Evolutionary conservation across 371 early-diverging fungal species (phyloP).

Genomic region (Zychaea mexicana): DNA sequence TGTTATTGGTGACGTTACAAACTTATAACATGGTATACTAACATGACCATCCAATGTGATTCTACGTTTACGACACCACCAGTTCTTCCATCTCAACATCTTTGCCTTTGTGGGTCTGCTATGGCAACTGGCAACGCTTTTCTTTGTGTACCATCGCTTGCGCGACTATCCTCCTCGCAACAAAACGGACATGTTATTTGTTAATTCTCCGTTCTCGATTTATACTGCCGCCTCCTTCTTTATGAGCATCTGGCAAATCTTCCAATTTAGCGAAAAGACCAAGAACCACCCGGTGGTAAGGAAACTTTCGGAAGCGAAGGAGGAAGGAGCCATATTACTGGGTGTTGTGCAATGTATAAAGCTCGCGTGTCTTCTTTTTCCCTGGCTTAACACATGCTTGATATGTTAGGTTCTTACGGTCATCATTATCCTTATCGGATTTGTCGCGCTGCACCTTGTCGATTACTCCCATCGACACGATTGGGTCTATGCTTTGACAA

Average conservation of each 20-base stretch:
- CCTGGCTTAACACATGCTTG: neutral
- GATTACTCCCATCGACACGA: conserved; percentile 50
- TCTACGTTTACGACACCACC: neutral
- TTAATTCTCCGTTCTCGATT: conserved; percentile 53
- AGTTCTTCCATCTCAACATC: conserved; percentile 37
- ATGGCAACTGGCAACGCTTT: conserved; percentile 45
- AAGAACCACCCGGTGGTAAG: conserved; percentile 34
- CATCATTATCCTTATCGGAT: conserved; percentile 35
- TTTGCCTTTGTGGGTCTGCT: conserved; percentile 45
- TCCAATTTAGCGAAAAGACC: conserved; percentile 37
- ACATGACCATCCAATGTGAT: neutral
- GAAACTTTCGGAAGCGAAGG: neutral
- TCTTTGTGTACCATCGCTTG: conserved; percentile 45
- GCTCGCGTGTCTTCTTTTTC: no score
- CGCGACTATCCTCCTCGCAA: conserved; percentile 50
- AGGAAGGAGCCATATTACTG: neutral
- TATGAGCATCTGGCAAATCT: conserved; percentile 36
- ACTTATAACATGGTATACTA: neutral
- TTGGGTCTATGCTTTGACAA: conserved; percentile 49
- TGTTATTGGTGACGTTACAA: no score
- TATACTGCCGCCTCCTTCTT: conserved; percentile 40
- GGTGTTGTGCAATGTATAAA: no score
- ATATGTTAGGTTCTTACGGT: conserved; percentile 31
- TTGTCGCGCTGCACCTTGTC: conserved; percentile 43
- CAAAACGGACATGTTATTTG: conserved; percentile 30